Evolutionary conservation across 192 early-diverging fungal species (phyloP).

Genomic region (Coemansia sp.): DNA sequence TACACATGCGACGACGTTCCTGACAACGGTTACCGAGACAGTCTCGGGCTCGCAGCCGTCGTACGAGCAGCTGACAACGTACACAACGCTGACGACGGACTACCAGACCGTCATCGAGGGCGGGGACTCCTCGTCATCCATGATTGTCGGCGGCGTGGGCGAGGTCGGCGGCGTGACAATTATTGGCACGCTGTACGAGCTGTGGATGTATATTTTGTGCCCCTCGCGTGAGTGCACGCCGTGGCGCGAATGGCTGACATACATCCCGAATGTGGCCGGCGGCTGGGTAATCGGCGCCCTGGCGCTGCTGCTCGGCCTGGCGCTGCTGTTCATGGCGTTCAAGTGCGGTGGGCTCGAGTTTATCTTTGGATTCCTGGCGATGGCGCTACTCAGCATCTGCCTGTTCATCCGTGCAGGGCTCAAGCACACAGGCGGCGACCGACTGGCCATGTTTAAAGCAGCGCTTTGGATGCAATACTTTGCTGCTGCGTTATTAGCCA

Average conservation of each 20-base stretch:
- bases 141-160: constrained; percentile 37
- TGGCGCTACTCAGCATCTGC: constrained; percentile 27
- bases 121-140: constrained; percentile 1
- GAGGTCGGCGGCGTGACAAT: constrained; percentile 41
- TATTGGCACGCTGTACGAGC: constrained; percentile 32
- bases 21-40: constrained; percentile 19
- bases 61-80: constrained; percentile 28
- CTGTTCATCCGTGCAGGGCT: constrained; percentile 38
- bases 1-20: not conserved
- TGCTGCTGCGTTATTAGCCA: constrained; percentile 27
- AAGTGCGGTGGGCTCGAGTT: constrained; percentile 48
- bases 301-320: constrained; percentile 33
- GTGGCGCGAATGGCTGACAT: constrained; percentile 52
- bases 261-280: constrained; percentile 41
- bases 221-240: constrained; percentile 41
- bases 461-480: constrained; percentile 50
- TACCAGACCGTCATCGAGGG: constrained; percentile 23
- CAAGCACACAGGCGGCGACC: constrained; percentile 10
- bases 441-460: constrained; percentile 43
- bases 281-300: constrained; percentile 45
- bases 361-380: constrained; percentile 39
- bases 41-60: constrained; percentile 9
- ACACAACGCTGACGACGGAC: constrained; percentile 29
- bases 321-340: constrained; percentile 33
- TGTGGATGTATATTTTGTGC: constrained; percentile 51